These are phyloP conservation scores for Chiua virens DNA, from an alignment of 768 basidiomycete genomes.

Conservation along the genomic window DNA sequence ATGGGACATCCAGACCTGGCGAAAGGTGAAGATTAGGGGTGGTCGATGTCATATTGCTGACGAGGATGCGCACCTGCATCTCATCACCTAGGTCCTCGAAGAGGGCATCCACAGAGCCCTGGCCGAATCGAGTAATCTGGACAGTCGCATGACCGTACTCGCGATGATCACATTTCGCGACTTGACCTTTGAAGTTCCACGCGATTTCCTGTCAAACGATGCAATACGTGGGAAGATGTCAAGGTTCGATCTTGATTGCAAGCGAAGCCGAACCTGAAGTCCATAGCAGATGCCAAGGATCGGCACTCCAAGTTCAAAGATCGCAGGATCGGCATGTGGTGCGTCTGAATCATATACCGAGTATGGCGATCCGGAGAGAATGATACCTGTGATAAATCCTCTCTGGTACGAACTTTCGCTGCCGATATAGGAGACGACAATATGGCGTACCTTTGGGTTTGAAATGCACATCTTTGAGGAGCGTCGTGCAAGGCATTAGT, in stretches of 20 bases:
- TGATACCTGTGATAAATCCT: constrained; percentile 61
- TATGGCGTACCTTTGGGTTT: constrained; percentile 82
- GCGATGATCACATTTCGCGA: constrained; percentile 84
- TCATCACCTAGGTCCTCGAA: constrained; percentile 88
- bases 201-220: constrained; percentile 76
- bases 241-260: background rate
- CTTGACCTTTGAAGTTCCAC: constrained; percentile 80
- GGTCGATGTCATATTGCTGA: background rate
- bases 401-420: background rate
- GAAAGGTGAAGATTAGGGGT: background rate
- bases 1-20: constrained; percentile 99
- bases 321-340: constrained; percentile 90
- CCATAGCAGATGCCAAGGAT: constrained; percentile 98
- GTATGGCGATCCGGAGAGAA: constrained; percentile 96
- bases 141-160: constrained; percentile 94
- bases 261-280: constrained; percentile 62
- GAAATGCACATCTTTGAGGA: constrained; percentile 84
- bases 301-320: constrained; percentile 86
- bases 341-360: constrained; percentile 94
- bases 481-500: constrained; percentile 93
- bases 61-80: constrained; percentile 63
- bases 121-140: constrained; percentile 63
- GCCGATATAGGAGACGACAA: background rate
- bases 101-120: constrained; percentile 63
- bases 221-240: background rate